phyloP scores from a whole-genome alignment of 257 asterid genomes.

The Cynanchum wilfordii region DNA sequence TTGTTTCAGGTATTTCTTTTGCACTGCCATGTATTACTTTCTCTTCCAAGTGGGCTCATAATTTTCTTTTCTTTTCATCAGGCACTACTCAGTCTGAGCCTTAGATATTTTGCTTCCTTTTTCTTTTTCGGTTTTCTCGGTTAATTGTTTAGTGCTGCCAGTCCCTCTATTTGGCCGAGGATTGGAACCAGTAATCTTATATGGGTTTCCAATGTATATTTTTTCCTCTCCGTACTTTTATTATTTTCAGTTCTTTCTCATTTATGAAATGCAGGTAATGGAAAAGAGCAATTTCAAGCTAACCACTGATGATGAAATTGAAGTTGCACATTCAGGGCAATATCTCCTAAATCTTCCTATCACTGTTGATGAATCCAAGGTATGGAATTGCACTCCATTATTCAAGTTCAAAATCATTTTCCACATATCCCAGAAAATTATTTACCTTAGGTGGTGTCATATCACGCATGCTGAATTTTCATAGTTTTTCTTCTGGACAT shows the following conservation, averaged over 20 bases:
- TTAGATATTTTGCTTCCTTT: background rate
- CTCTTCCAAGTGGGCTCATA: background rate
- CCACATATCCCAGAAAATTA: background rate
- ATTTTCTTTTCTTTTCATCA: background rate
- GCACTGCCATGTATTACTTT: background rate
- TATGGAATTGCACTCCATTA: slow-evolving; percentile 13
- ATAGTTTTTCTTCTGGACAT: slow-evolving; percentile 15
- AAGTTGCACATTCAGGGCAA: slow-evolving; percentile 84
- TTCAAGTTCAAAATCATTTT: background rate
- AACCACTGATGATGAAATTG: slow-evolving; percentile 80
- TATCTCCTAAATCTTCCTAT: slow-evolving; percentile 97
- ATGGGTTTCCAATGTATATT: background rate
- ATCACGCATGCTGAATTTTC: background rate
- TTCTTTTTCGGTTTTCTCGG: background rate
- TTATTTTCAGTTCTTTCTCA: slow-evolving; percentile 10
- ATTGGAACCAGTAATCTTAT: background rate
- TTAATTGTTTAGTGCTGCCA: background rate
- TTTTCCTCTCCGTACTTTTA: background rate
- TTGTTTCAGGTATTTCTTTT: slow-evolving; percentile 62
- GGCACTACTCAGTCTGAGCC: background rate
- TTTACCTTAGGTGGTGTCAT: background rate
- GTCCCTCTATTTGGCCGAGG: background rate
- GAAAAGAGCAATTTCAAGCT: slow-evolving; percentile 91
- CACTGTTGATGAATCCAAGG: slow-evolving; percentile 90
- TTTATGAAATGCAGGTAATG: slow-evolving; percentile 52